Base-by-base conservation (phyloP, 352 stramenopile species). In the Pythium brachiatum region DNA sequence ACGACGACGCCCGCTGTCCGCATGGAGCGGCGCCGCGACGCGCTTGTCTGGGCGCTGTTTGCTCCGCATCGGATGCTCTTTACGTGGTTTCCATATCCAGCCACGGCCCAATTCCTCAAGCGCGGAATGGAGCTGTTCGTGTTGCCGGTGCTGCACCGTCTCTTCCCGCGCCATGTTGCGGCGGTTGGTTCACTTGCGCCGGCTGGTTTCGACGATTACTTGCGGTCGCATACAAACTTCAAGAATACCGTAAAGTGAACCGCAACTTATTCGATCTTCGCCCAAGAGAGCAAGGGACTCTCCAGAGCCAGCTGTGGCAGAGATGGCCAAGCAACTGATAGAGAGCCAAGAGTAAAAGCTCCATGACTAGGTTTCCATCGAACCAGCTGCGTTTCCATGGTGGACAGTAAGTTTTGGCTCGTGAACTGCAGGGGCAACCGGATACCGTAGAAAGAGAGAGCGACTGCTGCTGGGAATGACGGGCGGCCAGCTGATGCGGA, bases 11-110 rank as follows among this genome's bases (percentile, higher is more conserved):
- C 48, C 11, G 13, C 26, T 18, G 16, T 16, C 25, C 9, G 12
- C 18, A 20, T 41, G 23, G 38, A 53, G 23, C 44, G 25, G 12
- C 53, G 23, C 32, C 54, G 62, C 7, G 76, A 88, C 66, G 64
- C 56, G 13, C 53, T 86, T 32, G 66, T 69, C 21, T 83, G 74
- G 60, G 60, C 62, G 66, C 68, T 91, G 38, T 89, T 91, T 48
- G 62, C 66, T 13, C 51, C 59, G 53, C 78, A 89, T 67, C 77
- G 82, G 5, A 38, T 70, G 48, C 59, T 70, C 63, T 89, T 86
- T 72, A 70, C 62, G 46, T 51, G 79, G 57, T 29, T 89, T 56
- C 81, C 79, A 64, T 76, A 69, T 61, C 57, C 67, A 54, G 29
- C 39, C 47, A 91, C 78, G 7, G 69, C 79, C 31, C 55, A 62